Conservation (phyloP, 129 eudicot species). For the Saposhnikovia divaricata region DNA sequence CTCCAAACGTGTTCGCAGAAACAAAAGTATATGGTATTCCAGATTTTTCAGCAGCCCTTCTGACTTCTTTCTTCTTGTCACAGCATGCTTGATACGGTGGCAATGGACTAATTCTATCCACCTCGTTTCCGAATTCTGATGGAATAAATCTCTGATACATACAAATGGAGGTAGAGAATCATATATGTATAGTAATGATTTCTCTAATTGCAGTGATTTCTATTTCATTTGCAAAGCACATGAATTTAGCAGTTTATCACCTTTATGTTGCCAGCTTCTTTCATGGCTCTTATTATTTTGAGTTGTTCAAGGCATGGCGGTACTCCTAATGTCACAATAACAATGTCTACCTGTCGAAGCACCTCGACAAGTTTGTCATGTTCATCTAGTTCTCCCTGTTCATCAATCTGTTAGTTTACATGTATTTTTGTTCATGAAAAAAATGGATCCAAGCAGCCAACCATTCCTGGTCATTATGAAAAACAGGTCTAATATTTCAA, state of each 20-base stretch:
- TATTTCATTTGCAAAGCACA: no score
- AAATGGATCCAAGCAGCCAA: no score
- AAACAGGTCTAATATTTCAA: no score
- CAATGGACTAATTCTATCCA: slow-evolving; percentile 14
- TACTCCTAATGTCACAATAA: slow-evolving; percentile 19
- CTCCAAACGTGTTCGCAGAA: slow-evolving; percentile 16
- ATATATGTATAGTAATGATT: no score
- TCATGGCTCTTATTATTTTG: slow-evolving; percentile 23
- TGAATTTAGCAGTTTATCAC: not conserved
- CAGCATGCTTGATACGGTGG: slow-evolving; percentile 20
- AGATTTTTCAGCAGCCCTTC: slow-evolving; percentile 25
- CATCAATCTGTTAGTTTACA: no score
- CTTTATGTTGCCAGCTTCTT: slow-evolving; percentile 30
- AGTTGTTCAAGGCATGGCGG: slow-evolving; percentile 24
- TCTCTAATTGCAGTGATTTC: no score
- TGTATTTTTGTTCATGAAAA: no score
- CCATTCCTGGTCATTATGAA: no score
- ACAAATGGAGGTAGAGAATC: no score
- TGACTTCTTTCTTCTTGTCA: slow-evolving; percentile 18
- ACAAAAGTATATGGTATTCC: slow-evolving; percentile 25
- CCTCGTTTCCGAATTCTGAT: slow-evolving; percentile 28
- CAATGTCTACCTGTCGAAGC: slow-evolving; percentile 21
- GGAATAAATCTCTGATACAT: slow-evolving; percentile 27
- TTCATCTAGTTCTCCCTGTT: slow-evolving; percentile 25
- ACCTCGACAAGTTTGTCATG: slow-evolving; percentile 26